Evolutionary conservation across 2,329 filamentous ascomycete species (phyloP).

Genomic region (Penicillium sp.): DNA sequence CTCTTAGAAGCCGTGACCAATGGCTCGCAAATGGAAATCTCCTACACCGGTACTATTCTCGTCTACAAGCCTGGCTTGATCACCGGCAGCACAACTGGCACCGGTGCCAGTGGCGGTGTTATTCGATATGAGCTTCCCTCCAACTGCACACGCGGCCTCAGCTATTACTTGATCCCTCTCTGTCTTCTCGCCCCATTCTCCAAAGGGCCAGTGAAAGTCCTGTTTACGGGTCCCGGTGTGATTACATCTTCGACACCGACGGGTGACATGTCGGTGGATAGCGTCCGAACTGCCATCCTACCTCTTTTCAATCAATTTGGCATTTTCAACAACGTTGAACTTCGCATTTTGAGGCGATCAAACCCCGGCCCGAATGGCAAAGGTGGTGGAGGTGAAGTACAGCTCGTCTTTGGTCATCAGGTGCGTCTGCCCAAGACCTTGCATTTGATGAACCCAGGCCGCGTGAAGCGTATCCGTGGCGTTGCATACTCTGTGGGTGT

Average conservation of each 20-base stretch:
- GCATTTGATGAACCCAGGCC: constrained; percentile 75
- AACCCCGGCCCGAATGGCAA: constrained; percentile 68
- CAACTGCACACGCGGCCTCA: constrained; percentile 71
- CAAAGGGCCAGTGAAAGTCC: constrained; percentile 82
- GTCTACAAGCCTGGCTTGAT: constrained; percentile 90
- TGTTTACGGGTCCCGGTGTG: constrained; percentile 83
- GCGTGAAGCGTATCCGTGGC: constrained; percentile 81
- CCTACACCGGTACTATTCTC: constrained; percentile 88
- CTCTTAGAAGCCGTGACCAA: constrained; percentile 94
- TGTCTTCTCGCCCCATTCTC: constrained; percentile 89
- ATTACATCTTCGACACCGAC: constrained; percentile 79
- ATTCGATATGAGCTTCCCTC: constrained; percentile 75
- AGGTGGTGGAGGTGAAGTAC: constrained; percentile 86
- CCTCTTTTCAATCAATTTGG: constrained; percentile 88
- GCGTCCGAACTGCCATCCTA: constrained; percentile 84
- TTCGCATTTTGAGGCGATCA: constrained; percentile 72
- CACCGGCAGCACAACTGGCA: constrained; percentile 71
- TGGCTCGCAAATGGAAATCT: constrained; percentile 90
- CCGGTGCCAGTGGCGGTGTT: constrained; percentile 66
- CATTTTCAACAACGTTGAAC: constrained; percentile 77
- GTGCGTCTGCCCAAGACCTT: constrained; percentile 89
- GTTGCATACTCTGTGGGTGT: constrained; percentile 93
- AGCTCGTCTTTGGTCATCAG: constrained; percentile 87
- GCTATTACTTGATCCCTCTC: constrained; percentile 85
- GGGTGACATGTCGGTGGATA: constrained; percentile 87